Conservation (phyloP, 371 early-diverging fungal genomes). For the Mucor ambiguus region DNA sequence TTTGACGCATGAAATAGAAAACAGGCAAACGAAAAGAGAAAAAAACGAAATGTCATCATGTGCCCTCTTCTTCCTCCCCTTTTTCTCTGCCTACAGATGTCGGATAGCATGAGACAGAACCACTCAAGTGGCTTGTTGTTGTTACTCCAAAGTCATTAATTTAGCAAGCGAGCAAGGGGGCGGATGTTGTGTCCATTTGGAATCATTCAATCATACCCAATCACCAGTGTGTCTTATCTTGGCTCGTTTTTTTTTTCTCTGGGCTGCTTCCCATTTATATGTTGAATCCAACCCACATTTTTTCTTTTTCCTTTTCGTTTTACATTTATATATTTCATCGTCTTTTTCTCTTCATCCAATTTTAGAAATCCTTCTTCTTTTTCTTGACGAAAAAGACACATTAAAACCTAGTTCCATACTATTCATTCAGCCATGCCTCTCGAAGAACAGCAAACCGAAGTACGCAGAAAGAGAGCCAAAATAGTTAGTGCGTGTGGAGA, state of each 20-base stretch:
- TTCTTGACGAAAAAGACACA: background rate
- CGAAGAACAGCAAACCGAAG: conserved; percentile 24
- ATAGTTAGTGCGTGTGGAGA: conserved; percentile 67
- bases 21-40: background rate
- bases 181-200: conserved; percentile 1
- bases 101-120: background rate
- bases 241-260: background rate
- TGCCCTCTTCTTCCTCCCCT: background rate
- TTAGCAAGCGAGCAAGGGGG: conserved; percentile 7
- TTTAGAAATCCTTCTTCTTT: background rate
- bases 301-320: background rate
- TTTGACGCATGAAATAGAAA: background rate
- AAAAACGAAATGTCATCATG: background rate
- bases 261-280: background rate
- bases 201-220: conserved; percentile 4
- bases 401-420: background rate
- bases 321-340: background rate
- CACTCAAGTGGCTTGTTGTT: conserved; percentile 6
- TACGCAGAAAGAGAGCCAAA: conserved; percentile 61
- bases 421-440: conserved; percentile 9
- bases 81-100: background rate
- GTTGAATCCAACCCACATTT: background rate
- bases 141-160: conserved; percentile 6
- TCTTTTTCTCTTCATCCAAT: too few species aligned
- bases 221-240: conserved; percentile 6